Base-by-base conservation (phyloP, 305 asterid species). In the Fraxinus platypoda region DNA sequence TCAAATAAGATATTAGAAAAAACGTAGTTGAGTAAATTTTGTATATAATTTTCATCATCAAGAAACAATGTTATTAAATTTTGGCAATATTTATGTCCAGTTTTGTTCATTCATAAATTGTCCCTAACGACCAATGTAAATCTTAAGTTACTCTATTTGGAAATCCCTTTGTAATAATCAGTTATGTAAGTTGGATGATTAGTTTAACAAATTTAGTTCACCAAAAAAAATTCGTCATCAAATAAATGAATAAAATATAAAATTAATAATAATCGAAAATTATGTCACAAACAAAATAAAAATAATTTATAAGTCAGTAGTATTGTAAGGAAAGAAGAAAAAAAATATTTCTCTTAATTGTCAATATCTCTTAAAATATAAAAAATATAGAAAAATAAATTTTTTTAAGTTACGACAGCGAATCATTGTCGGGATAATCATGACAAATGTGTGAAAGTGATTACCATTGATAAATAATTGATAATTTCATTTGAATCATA, bases 1-100 rank as follows among this genome's bases (percentile, higher is more conserved):
- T 92, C 86, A 91, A 91, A 85, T 92, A 84, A 90, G 68, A 78
- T 25, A 37, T 9, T 12, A 12, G 37, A 11, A 66, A 9, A 64
- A 66, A 37, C 8, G 0, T 66, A 66, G 35, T 28, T 31, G 30
- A 66, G 19, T 66, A 66, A 66, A 66, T 66, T 23, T 66, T 66
- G 74, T 66, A 26, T 66, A 26, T 66, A 66, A 9, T 25, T n/a
- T 4, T 66, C 23, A 15, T 66, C 19, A 6, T 9, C n/a, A 25
- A 64, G 34, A 64, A 25, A 64, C 73, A 64, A 3, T 26, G 73
- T 23, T 25, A 23, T 26, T 25, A 26, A 25, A 1, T 66, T 64
- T 26, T 26, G 74, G n/a, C n/a, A 25, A 66, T 66, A 26, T 66
- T 66, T 25, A 66, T 64, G 33, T 64, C 15, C 34, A 64, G 73